Evolutionary conservation across 106 monocot genomes (phyloP), one percentile per base, ranked within the genome.

Genomic region (Narthecium ossifragum): DNA sequence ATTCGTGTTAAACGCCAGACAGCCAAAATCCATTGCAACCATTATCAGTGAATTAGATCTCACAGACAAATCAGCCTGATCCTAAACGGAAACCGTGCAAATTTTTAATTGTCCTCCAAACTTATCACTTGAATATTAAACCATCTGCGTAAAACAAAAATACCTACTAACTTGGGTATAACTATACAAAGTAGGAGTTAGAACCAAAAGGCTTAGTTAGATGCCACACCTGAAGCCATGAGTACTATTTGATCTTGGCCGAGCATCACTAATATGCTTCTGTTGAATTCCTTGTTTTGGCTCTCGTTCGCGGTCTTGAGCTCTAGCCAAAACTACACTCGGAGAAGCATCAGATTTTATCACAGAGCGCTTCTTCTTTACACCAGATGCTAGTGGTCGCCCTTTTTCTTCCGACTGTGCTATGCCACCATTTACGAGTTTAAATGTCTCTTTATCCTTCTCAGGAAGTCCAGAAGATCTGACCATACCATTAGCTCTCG

Each of bases 321-420:
- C 48, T 39, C 63, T 74, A 24, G 67, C 31, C 54, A 64, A 26
- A 18, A 57, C 69, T 66, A 70, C 41, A 65, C 50, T 52, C 60
- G 71, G 28, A 55, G 74, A 67, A 28, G 46, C 49, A 67, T 80
- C 85, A 21, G 85, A 37, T 32, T 85, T 85, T 39, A 80, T 64
- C 6, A 52, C 53, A 29, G 86, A 86, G 11, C 86, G 81, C 29
- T 75, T 86, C 59, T 75, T 86, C 61, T 75, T 86, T 45, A 45
- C 65, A 32, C 14, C 32, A 29, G 69, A 63, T 47, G 64, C 26
- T 30, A 80, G 22, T 34, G 34, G 50, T 33, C 65, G 60, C 37
- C 17, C 34, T 45, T 74, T 78, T 55, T 85, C 85, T 69, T 85
- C 85, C 8, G 65, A 33, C 1, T 56, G 55, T 66, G 62, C 39